Evolutionary conservation across 2,329 filamentous ascomycete species (phyloP).

Genomic region (Colletotrichum tanaceti): DNA sequence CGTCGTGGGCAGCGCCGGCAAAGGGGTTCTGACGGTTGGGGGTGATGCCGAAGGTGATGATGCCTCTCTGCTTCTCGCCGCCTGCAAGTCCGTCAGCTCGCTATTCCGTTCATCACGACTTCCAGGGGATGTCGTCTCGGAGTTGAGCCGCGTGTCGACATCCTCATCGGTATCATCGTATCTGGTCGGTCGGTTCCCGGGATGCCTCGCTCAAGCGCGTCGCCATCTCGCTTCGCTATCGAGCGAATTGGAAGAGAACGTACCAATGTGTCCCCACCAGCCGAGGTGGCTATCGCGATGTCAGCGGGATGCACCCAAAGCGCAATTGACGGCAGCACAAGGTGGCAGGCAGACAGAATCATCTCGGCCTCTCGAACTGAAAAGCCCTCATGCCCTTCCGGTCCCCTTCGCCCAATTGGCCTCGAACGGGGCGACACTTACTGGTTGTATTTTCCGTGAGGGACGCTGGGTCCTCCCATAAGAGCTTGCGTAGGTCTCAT

Average conservation of each 20-base stretch:
- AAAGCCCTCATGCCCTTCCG: constrained; percentile 48
- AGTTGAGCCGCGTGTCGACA: not conserved
- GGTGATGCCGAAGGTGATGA: constrained; percentile 79
- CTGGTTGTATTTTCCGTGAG: constrained; percentile 58
- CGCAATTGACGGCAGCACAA: constrained; percentile 6
- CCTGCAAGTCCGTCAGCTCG: constrained; percentile 52
- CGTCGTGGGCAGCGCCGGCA: constrained; percentile 80
- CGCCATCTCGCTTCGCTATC: constrained; percentile 9
- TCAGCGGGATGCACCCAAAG: constrained; percentile 41
- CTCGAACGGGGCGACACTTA: constrained; percentile 48
- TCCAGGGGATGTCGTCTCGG: not conserved
- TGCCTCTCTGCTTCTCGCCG: constrained; percentile 71
- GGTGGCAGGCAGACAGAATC: not conserved
- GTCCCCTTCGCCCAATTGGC: constrained; percentile 27
- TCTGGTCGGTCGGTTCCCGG: not conserved
- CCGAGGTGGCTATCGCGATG: constrained; percentile 72
- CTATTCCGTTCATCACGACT: not conserved
- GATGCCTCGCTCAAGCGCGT: constrained; percentile 17
- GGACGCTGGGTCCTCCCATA: constrained; percentile 53
- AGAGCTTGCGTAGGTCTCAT: constrained; percentile 58
- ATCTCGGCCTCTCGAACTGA: constrained; percentile 34
- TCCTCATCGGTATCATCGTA: not conserved
- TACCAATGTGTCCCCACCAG: constrained; percentile 80
- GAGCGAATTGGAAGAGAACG: not conserved
- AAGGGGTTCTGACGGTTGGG: constrained; percentile 91